Evolutionary conservation across 2,329 filamentous ascomycete species (phyloP), one percentile per base, ranked within the genome.

Genomic region (Trichophyton rubrum): DNA sequence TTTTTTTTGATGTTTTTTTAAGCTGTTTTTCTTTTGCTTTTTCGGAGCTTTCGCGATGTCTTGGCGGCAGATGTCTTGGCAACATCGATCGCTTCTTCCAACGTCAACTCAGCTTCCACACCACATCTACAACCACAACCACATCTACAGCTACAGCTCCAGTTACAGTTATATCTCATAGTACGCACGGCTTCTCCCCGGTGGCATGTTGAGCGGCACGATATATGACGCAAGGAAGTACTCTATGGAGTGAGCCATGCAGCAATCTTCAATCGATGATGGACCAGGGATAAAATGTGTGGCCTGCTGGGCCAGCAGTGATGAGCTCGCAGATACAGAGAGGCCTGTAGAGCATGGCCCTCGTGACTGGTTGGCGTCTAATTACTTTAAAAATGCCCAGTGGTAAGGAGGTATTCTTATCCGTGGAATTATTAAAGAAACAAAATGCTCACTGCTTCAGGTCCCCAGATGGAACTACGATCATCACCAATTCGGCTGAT

Each of bases 391-490:
- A 63, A 69, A 70, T 40, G 76, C 74, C 15, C 72, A 78, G 66
- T 80, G 76, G 76, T 77, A 66, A 62, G 69, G 20, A 5, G 15
- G 6, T n/a, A 4, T 33, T 11, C 51, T 7, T 22, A 11, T 7
- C 38, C 38, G 33, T 40, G n/a, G 24, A 35, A 43, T 17, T 13
- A 51, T 33, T 27, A 49, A 11, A 55, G 27, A 27, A 35, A n/a
- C 33, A 40, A 45, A 66, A 22, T 62, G 38, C 49, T 59, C 40
- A 60, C 53, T 27, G 57, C 33, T 17, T 30, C 60, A 77, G 78
- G 77, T 74, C 78, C 6, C 72, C 80, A 15, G 83, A 85, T 68
- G 83, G 83, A 5, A 83, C 80, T 1, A 79, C 77, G 22, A 67
- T 85, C 24, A 68, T 86, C 61, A 80, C 82, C 1, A 77, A 78